Evolutionary conservation across 2,329 filamentous ascomycete genomes (phyloP), one percentile per base, ranked within the genome.

Genomic region (Sphaceloma murrayae): DNA sequence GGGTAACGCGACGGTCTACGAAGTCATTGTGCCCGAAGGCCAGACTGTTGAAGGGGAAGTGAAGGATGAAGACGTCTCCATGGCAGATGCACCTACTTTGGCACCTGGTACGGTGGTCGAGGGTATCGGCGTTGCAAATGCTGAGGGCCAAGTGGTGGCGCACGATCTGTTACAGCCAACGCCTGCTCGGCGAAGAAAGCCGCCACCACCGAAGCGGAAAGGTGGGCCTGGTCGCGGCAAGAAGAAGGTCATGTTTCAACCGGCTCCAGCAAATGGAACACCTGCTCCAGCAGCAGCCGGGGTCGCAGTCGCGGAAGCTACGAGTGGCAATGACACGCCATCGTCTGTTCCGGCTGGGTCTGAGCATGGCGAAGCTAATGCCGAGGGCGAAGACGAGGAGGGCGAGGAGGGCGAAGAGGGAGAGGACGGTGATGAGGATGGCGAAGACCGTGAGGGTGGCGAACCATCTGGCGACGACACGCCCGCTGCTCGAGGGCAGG

Each of bases 41-140:
- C 83, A 91, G 58, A 68, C 70, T 4, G 74, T 94, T 1, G 83
- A 89, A 51, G 86, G 86, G 46, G 87, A 94, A 58, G 80, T 94
- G 40, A 75, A 85, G 47, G 67, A 72, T 27, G 67, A 70, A 34
- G 66, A 71, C 43, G 67, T 68, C 45, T 59, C 66, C 19, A 61
- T 67, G 36, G 62, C 66, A 32, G 68, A 70, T 32, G 58, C 61
- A 5, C 52, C 58, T 34, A 62, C 65, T 6, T 59, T 62, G 19
- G 70, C 71, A 4, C 73, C 73, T 1, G 70, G 74, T 17, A 77
- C 70, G n/a, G 63, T 73, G 5, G 70, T 78, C 21, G 75, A 81
- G 70, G 64, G 72, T 51, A 59, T 74, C 53, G 65, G 73, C 48
- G 67, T 78, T 22, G 76, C 78, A 34, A 78, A 79, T 53, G 69